phyloP scores from a whole-genome alignment of 805 yeast genomes.

The Cyberlindnera maclurae region DNA sequence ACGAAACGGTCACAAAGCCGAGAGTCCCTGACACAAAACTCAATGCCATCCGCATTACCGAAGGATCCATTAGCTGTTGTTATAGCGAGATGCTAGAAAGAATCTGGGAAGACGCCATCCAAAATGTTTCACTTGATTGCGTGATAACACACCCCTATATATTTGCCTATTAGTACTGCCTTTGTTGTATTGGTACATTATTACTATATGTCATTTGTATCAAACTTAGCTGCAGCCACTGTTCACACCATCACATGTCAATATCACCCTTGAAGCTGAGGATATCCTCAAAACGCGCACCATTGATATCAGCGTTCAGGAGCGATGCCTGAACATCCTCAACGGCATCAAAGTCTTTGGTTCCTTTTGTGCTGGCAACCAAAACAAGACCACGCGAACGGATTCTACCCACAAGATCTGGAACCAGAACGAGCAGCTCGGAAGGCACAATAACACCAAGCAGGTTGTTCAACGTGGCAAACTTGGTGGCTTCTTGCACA shows the following conservation, averaged over 20 bases:
- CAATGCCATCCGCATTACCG: too few relatives aligned
- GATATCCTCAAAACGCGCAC: constrained; percentile 54
- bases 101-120: constrained; percentile 31
- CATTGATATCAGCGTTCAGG: constrained; percentile 40
- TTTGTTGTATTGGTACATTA: too few relatives aligned
- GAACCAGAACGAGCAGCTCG: constrained; percentile 63
- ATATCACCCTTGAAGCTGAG: constrained; percentile 61
- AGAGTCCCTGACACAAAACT: too few relatives aligned
- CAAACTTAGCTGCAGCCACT: too few relatives aligned
- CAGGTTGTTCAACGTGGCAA: constrained; percentile 75
- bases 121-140: constrained; percentile 30
- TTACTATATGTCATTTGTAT: too few relatives aligned
- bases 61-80: too few relatives aligned
- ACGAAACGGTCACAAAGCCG: too few relatives aligned
- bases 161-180: too few relatives aligned
- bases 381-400: constrained; percentile 76
- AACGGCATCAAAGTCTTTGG: constrained; percentile 12
- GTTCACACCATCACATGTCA: constrained; percentile 28
- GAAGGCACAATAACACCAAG: constrained; percentile 78
- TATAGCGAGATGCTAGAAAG: too few relatives aligned
- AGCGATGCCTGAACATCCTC: constrained; percentile 5
- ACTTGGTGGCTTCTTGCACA: constrained; percentile 73
- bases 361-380: constrained; percentile 53
- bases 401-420: constrained; percentile 66
- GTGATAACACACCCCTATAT: constrained; percentile 36